These are phyloP conservation scores for Gamarada debralockiae DNA, from an alignment of 495 filamentous ascomycete genomes.

Conservation along the genomic window DNA sequence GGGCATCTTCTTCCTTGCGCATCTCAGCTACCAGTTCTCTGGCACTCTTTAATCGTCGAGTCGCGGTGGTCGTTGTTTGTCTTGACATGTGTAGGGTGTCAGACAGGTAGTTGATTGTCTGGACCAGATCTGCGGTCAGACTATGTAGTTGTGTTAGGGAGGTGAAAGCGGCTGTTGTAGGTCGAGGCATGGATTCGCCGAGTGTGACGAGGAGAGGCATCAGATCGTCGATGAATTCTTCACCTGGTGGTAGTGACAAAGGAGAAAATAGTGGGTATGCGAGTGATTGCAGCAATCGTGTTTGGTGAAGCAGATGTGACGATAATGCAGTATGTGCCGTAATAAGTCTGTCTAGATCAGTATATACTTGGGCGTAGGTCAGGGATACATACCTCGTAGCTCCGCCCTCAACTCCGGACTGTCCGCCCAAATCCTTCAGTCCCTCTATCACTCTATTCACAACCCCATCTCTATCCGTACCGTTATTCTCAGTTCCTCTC, in stretches of 20 bases:
- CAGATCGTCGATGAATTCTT: conserved; percentile 61
- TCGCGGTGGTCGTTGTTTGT: conserved; percentile 76
- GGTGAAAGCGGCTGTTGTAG: conserved; percentile 47
- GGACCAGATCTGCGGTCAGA: conserved; percentile 72
- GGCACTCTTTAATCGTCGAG: conserved; percentile 67
- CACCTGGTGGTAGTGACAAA: conserved; percentile 44
- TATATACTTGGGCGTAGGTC: background rate
- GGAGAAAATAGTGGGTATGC: conserved; percentile 68
- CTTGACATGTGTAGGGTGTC: conserved; percentile 93
- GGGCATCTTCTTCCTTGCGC: conserved; percentile 72
- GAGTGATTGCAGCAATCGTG: conserved; percentile 75
- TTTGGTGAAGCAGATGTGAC: conserved; percentile 81
- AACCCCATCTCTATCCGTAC: conserved; percentile 61
- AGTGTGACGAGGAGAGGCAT: conserved; percentile 57
- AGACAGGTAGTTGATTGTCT: conserved; percentile 77
- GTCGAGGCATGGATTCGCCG: conserved; percentile 51
- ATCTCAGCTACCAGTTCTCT: conserved; percentile 81
- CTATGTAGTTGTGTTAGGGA: conserved; percentile 57
- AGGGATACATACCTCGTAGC: conserved; percentile 60
- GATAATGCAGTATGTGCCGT: conserved; percentile 84
- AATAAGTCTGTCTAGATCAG: conserved; percentile 59
- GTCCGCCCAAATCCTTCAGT: conserved; percentile 75
- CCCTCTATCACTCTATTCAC: conserved; percentile 68
- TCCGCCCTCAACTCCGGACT: conserved; percentile 74
- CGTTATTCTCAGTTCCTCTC: conserved; percentile 68